Evolutionary conservation across 768 basidiomycete species (phyloP).

Genomic region (Xanthoconium purpureum): DNA sequence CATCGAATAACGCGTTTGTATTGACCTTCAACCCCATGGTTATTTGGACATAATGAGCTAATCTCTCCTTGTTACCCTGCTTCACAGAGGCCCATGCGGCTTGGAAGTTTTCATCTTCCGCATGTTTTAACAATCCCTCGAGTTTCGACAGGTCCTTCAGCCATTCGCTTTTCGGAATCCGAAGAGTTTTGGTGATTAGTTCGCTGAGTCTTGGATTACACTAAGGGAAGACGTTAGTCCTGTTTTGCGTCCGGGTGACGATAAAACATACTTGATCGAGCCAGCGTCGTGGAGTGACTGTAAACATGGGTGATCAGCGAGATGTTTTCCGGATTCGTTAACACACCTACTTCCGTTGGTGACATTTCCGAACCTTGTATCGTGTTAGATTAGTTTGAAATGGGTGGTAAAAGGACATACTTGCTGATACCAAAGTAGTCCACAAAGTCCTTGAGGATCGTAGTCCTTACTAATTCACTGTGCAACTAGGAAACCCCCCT

Average conservation of each 20-base stretch:
- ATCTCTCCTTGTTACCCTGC: constrained; percentile 85
- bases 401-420: constrained; percentile 26
- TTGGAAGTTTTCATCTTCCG: constrained; percentile 73
- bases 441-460: constrained; percentile 88
- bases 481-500: constrained; percentile 54
- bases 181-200: constrained; percentile 82
- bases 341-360: constrained; percentile 80
- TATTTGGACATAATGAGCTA: constrained; percentile 71
- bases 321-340: neutral
- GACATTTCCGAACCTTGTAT: constrained; percentile 71
- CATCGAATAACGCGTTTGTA: constrained; percentile 80
- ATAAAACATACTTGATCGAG: constrained; percentile 60
- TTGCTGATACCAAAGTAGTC: constrained; percentile 88
- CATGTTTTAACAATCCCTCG: constrained; percentile 68
- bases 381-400: constrained; percentile 13
- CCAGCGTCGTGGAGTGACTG: constrained; percentile 92
- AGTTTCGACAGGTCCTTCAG: constrained; percentile 80
- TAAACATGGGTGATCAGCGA: neutral
- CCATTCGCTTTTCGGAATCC: constrained; percentile 74
- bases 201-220: constrained; percentile 87
- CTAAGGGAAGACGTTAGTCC: constrained; percentile 23
- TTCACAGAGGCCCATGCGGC: constrained; percentile 82
- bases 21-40: constrained; percentile 71
- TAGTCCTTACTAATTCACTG: constrained; percentile 80
- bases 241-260: neutral